Base-by-base conservation (phyloP, 345 rosid species). In the Citrus sp. region DNA sequence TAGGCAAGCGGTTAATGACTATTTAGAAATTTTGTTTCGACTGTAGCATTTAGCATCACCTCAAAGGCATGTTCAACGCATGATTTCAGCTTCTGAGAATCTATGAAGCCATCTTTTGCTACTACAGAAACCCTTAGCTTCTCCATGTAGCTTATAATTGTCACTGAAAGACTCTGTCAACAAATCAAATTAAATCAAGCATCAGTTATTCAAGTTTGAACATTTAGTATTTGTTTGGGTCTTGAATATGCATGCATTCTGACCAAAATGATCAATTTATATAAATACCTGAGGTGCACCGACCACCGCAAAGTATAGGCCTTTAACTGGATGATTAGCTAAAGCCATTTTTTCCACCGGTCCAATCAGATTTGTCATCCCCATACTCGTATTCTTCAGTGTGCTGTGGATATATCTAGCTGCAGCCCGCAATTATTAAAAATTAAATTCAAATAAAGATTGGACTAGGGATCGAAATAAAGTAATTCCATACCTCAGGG, bases 61-160 rank as follows among this genome's bases (percentile, higher is more conserved):
- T 68, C 77, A n/a, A 84, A 85, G 28, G 84, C 88, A 10, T 22
- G 38, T 27, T 85, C 79, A 19, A 77, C 37, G 37, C 49, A 73
- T 1, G 83, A 71, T 64, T 74, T 80, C 59, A 82, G 70, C 81
- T 77, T 82, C 7, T 46, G 62, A 21, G 80, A 32, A 67, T 87
- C 86, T 0, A 86, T 60, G 86, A 84, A 81, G 46, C 62, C 85
- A 42, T 82, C 86, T 64, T 86, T 86, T 19, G 79, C 75, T 37
- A 78, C 75, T 1, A 85, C 51, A 5, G 87, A 79, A 67, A 86
- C 62, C 9, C 74, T 81, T 19, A 87, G 67, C 28, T 78, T 66
- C 34, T 86, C 88, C 70, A 70, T 76, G 32, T 86, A 86, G 70
- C 87, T 87, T 22, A 86, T 40, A 21, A 86, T 21, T 63, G 84